phyloP scores from a whole-genome alignment of 1,284 basidiomycete species.

The Neotropicomus parvogracilis region DNA sequence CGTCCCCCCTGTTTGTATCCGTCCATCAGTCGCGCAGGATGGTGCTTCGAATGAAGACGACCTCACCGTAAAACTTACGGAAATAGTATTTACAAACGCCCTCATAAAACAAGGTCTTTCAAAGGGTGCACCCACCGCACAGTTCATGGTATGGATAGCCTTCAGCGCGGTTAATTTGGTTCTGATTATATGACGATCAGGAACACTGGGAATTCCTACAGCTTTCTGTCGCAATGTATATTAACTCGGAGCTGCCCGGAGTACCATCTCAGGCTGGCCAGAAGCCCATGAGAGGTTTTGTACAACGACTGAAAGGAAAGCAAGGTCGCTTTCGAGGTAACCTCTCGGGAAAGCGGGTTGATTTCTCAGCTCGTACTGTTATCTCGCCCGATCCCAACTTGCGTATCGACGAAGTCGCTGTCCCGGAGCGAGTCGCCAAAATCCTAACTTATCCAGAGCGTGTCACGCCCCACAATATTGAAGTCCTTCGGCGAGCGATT shows the following conservation, averaged over 20 bases:
- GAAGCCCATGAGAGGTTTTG: constrained; percentile 95
- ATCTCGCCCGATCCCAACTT: constrained; percentile 99
- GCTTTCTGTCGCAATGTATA: constrained; percentile 93
- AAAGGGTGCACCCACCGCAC: constrained; percentile 84
- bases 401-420: constrained; percentile 96
- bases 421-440: constrained; percentile 95
- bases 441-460: constrained; percentile 96
- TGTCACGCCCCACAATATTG: constrained; percentile 91
- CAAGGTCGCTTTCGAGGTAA: constrained; percentile 99
- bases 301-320: constrained; percentile 97
- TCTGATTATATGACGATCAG: constrained; percentile 38
- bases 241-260: constrained; percentile 97
- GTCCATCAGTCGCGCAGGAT: constrained; percentile 96
- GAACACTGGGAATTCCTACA: constrained; percentile 99
- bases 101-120: constrained; percentile 88
- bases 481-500: constrained; percentile 72
- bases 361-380: constrained; percentile 97
- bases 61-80: constrained; percentile 94
- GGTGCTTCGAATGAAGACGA: constrained; percentile 98
- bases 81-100: constrained; percentile 95
- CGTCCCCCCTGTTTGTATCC: constrained; percentile 96
- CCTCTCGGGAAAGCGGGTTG: constrained; percentile 97
- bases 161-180: neutral
- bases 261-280: constrained; percentile 80
- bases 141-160: constrained; percentile 70